Percentiles rank a stretch among this genome's conserved stretches.
These are phyloP conservation scores for Ascochyta lentis DNA, from an alignment of 2,329 filamentous ascomycete genomes.

Conservation along the genomic window DNA sequence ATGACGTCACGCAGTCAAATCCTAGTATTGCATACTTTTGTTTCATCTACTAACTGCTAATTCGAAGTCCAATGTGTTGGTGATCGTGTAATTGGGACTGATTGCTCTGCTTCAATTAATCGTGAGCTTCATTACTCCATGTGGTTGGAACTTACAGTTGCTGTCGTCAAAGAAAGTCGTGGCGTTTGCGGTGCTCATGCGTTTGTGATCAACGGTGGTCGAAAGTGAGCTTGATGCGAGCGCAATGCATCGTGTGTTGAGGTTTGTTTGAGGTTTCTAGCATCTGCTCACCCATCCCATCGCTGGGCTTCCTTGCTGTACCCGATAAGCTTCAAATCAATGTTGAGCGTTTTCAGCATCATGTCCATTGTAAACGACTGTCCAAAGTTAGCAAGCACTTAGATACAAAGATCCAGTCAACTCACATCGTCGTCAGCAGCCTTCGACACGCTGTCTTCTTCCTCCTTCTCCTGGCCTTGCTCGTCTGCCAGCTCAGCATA, in stretches of 20 bases:
- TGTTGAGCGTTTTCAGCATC: conserved; percentile 71
- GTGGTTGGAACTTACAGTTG: not conserved
- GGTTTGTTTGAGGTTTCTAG: not conserved
- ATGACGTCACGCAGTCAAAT: conserved; percentile 8
- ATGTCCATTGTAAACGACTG: conserved; percentile 71
- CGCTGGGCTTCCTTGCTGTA: conserved; percentile 64
- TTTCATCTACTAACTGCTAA: conserved; percentile 2
- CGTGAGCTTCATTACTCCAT: not conserved
- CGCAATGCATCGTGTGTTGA: conserved; percentile 12
- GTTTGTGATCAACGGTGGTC: conserved; percentile 45
- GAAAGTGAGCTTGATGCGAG: conserved; percentile 23
- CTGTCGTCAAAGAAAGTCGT: not conserved
- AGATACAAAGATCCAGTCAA: conserved; percentile 36
- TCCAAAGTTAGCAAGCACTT: conserved; percentile 4
- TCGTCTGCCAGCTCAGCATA: conserved; percentile 49
- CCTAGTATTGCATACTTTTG: not conserved
- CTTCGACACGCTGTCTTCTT: conserved; percentile 37
- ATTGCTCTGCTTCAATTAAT: not conserved
- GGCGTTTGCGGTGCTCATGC: not conserved
- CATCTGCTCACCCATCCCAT: conserved; percentile 61
- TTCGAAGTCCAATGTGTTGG: not conserved
- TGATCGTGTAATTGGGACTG: not conserved
- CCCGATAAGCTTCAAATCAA: conserved; percentile 68
- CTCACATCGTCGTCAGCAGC: conserved; percentile 49
- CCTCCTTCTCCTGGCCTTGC: conserved; percentile 51